phyloP scores from a whole-genome alignment of 2,329 filamentous ascomycete species.

The Cucurbitaria berberidis region DNA sequence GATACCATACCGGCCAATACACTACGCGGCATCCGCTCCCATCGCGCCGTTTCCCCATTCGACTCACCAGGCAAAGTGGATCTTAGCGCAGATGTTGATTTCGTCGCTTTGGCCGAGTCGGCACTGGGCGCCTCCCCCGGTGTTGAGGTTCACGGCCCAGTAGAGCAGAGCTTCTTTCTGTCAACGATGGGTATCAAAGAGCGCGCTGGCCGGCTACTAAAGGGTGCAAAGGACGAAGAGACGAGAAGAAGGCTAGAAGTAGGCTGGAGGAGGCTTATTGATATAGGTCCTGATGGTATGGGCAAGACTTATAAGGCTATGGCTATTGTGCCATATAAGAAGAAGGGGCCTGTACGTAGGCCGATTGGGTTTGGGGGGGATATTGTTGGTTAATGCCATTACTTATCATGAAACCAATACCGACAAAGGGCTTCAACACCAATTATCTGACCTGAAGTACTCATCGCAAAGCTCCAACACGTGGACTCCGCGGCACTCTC shows the following conservation, averaged over 20 bases:
- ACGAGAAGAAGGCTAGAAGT: constrained; percentile 64
- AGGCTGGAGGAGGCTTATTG: constrained; percentile 83
- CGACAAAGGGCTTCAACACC: too few species aligned
- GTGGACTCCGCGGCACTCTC: too few species aligned
- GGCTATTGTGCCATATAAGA: constrained; percentile 74
- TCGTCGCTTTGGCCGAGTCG: constrained; percentile 81
- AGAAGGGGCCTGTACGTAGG: constrained; percentile 70
- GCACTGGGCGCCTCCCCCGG: constrained; percentile 76
- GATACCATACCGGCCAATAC: constrained; percentile 85
- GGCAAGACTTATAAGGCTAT: constrained; percentile 93
- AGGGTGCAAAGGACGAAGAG: constrained; percentile 48
- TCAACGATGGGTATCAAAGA: constrained; percentile 76
- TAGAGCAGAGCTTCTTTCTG: constrained; percentile 83
- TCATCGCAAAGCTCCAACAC: too few species aligned
- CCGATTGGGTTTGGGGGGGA: constrained; percentile 92
- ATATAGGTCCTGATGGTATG: constrained; percentile 84
- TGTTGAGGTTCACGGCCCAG: constrained; percentile 90
- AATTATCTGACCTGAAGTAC: too few species aligned
- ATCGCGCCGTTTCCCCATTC: constrained; percentile 80
- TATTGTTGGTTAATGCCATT: constrained; percentile 11
- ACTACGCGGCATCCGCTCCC: constrained; percentile 82
- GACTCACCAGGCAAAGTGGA: constrained; percentile 81
- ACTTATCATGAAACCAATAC: too few species aligned
- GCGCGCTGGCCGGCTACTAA: constrained; percentile 38
- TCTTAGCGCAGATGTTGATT: constrained; percentile 92